Conservation (phyloP, 139 green algal genomes). For the Nannochloris sp. region DNA sequence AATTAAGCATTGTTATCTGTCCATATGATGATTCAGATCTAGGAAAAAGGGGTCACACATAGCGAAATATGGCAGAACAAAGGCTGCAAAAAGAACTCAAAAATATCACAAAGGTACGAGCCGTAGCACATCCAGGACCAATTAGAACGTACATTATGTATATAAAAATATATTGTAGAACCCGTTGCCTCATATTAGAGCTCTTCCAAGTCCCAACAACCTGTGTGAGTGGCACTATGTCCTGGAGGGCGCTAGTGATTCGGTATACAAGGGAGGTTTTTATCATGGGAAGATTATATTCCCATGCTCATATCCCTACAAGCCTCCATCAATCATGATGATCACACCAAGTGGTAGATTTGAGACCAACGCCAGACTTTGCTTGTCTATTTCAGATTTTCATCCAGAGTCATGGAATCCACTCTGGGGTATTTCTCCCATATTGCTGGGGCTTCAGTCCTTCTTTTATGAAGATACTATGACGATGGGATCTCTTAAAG, state of each 20-base stretch:
- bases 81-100: slow-evolving; percentile 65
- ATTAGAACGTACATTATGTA: not conserved
- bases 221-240: slow-evolving; percentile 81
- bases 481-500: slow-evolving; percentile 43
- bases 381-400: slow-evolving; percentile 53
- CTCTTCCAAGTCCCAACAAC: slow-evolving; percentile 63
- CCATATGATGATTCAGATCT: too few species aligned
- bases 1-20: too few species aligned
- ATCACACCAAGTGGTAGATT: slow-evolving; percentile 71
- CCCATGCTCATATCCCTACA: slow-evolving; percentile 45
- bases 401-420: slow-evolving; percentile 58
- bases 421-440: slow-evolving; percentile 53
- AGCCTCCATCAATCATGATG: slow-evolving; percentile 48
- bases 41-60: too few species aligned
- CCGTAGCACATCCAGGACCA: not conserved
- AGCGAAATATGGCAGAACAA: not conserved
- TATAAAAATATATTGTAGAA: slow-evolving; percentile 40
- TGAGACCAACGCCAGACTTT: slow-evolving; percentile 9
- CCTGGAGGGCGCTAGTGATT: slow-evolving; percentile 27
- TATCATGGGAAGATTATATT: slow-evolving; percentile 67
- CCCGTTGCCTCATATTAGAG: slow-evolving; percentile 60
- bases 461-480: slow-evolving; percentile 55
- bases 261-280: slow-evolving; percentile 42
- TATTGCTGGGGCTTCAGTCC: slow-evolving; percentile 44
- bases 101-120: slow-evolving; percentile 3